Evolutionary conservation across 2,329 filamentous ascomycete species (phyloP), one percentile per base, ranked within the genome.

Genomic region (Xylariales sp.): DNA sequence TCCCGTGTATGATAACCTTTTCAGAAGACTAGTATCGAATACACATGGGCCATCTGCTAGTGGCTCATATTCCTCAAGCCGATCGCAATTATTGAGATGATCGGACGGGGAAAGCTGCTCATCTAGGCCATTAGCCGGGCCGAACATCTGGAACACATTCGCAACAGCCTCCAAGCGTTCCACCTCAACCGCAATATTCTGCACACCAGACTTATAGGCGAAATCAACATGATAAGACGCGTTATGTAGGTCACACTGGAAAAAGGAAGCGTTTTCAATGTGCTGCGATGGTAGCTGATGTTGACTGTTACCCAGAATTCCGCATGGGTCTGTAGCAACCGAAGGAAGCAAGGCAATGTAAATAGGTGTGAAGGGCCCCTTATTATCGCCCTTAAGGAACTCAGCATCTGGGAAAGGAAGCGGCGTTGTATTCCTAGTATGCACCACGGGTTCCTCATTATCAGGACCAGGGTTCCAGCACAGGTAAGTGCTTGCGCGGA

Each of bases 281-380:
- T 8, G 45, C n/a, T 48, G n/a, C 5, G 7, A 18, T 3, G 45
- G n/a, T 18, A n/a, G 16, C 16, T 48, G 3, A 9, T 48, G 16
- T 8, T 48, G 3, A 9, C 18, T 45, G 12, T n/a, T n/a, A 8
- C 16, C 1, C 41, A 45, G 7, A 18, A 18, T 3, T 18, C 45
- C 45, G n/a, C 45, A 48, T n/a, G 45, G 45, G 8, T 48, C n/a
- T 48, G 14, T 18, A 48, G n/a, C 45, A 18, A 48, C 7, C 23
- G n/a, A 18, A 5, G 49, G 49, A 3, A 53, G 16, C 30, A 36
- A 53, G 49, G 49, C 5, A 34, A 53, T 36, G 16, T 53, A 53
- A 34, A 53, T 16, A 34, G 49, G 49, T 34, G 49, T 53, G 45
- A 48, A 48, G n/a, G 45, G 45, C 30, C 49, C 49, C n/a, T n/a